phyloP scores from a whole-genome alignment of 257 asterid genomes.

The Ballota nigra region DNA sequence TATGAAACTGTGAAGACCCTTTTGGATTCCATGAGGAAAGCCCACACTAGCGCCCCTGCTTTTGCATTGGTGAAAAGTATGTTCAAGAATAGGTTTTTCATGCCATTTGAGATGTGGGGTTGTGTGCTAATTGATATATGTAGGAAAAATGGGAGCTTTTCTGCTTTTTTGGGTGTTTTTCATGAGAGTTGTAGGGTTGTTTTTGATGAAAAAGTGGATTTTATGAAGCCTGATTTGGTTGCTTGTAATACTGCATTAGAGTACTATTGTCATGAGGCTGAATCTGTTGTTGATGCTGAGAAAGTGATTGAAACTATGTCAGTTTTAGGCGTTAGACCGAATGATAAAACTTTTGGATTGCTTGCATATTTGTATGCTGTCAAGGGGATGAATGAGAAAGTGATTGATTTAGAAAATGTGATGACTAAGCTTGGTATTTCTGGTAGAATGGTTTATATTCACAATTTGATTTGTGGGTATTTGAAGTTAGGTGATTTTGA shows the following conservation, averaged over 20 bases:
- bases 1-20: constrained; percentile 50
- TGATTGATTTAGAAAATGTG: constrained; percentile 59
- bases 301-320: constrained; percentile 77
- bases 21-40: constrained; percentile 65
- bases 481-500: constrained; percentile 56
- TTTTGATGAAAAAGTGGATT: constrained; percentile 64
- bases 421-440: constrained; percentile 52
- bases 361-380: constrained; percentile 81
- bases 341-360: constrained; percentile 60
- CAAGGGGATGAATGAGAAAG: constrained; percentile 64
- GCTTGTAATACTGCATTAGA: constrained; percentile 90
- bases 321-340: constrained; percentile 72
- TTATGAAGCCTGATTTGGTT: constrained; percentile 69
- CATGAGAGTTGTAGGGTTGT: constrained; percentile 72
- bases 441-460: constrained; percentile 35
- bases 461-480: constrained; percentile 74
- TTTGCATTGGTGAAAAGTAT: constrained; percentile 76
- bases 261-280: constrained; percentile 66
- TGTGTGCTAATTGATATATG: constrained; percentile 57
- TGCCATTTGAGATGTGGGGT: constrained; percentile 85
- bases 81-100: constrained; percentile 77
- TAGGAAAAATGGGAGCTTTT: constrained; percentile 65
- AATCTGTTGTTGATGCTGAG: constrained; percentile 68
- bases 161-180: constrained; percentile 56
- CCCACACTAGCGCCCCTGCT: constrained; percentile 72